Percentiles rank a stretch among this genome's conserved stretches.
These are phyloP conservation scores for Trichocladium uniseriatum DNA, from an alignment of 495 filamentous ascomycete genomes.

Conservation along the genomic window DNA sequence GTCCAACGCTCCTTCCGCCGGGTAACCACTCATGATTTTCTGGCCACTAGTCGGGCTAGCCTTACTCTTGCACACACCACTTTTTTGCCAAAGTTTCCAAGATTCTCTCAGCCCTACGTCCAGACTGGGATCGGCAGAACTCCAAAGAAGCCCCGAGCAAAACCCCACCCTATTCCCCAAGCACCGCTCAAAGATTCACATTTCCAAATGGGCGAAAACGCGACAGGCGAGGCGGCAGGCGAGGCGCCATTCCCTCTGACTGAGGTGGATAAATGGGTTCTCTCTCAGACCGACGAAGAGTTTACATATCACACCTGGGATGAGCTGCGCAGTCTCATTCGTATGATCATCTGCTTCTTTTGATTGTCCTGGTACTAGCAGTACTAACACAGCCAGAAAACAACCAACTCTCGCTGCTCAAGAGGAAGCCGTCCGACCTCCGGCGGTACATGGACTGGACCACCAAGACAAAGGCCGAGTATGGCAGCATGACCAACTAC, in stretches of 20 bases:
- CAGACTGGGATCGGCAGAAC: background rate
- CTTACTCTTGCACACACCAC: too few relatives aligned
- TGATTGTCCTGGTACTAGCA: background rate
- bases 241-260: slow-evolving; percentile 54
- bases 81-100: too few relatives aligned
- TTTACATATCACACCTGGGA: slow-evolving; percentile 61
- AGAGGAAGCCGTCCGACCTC: slow-evolving; percentile 75
- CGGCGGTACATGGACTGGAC: slow-evolving; percentile 78
- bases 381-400: slow-evolving; percentile 34
- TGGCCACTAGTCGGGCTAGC: too few relatives aligned
- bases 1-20: too few relatives aligned
- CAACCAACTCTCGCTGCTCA: slow-evolving; percentile 67
- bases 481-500: slow-evolving; percentile 70
- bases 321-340: slow-evolving; percentile 55
- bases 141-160: background rate
- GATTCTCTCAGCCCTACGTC: too few relatives aligned
- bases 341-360: slow-evolving; percentile 35
- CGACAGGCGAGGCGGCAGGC: slow-evolving; percentile 22
- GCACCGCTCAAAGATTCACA: too few relatives aligned
- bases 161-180: too few relatives aligned
- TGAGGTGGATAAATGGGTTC: slow-evolving; percentile 53
- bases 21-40: too few relatives aligned
- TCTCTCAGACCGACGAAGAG: slow-evolving; percentile 61
- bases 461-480: slow-evolving; percentile 54
- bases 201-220: slow-evolving; percentile 20